Evolutionary conservation across 176 grass and related monocot genomes (phyloP), one percentile per base, ranked within the genome.

Genomic region (Lolium rigidum): DNA sequence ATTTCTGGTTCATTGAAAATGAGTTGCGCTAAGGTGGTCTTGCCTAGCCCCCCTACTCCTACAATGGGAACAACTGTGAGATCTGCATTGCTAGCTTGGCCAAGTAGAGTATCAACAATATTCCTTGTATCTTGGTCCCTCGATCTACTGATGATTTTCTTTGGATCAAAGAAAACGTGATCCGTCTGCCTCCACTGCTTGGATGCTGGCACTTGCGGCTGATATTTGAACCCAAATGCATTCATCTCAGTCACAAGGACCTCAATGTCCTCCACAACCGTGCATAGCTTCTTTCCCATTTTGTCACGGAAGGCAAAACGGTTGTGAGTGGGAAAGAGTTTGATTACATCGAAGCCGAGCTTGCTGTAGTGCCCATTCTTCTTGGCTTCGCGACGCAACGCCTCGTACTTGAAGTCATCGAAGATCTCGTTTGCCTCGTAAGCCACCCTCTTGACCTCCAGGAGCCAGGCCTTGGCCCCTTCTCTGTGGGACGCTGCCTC

Each of bases 231-330:
- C 39, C 39, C 68, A 22, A 71, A 71, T 2, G 68, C 10, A 41
- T 71, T 71, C 39, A 71, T 71, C 39, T 71, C 70, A 74, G 70
- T 13, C 10, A 74, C 70, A 74, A 74, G 70, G 44, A 49, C 70
- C 44, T 74, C 44, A 47, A 74, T 49, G 70, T 2, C 44, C 70
- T 74, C 12, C 43, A 74, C n/a, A 49, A 74, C 7, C 12, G 6
- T 74, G 44, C 44, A 25, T 12, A 74, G 21, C 70, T 49, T 74
- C n/a, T 74, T 49, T 13, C 43, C 70, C 70, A 74, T 74, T 14
- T 24, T 74, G 2, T 49, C 2, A 3, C 12, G 70, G 21, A 74
- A 74, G 0, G 2, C 0, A 74, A 74, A 49, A 15, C 70, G 5
- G 6, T 49, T 74, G 44, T 74, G 44, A 7, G 44, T 74, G 2